phyloP scores from a whole-genome alignment of 2,329 filamentous ascomycete genomes.

The Macrophomina tecta region DNA sequence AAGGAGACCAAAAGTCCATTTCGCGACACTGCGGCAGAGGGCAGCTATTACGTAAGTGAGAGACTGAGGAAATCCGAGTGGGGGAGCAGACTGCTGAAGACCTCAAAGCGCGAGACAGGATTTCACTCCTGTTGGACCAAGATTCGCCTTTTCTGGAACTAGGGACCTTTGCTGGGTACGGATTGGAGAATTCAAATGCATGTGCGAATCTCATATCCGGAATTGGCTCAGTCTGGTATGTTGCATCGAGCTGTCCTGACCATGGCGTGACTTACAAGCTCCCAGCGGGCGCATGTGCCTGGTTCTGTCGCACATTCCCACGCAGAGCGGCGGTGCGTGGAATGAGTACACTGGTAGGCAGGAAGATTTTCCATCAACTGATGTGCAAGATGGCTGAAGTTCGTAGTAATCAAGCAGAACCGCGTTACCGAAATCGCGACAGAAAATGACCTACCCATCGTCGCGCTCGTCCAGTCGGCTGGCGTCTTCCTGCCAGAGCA shows the following conservation, averaged over 20 bases:
- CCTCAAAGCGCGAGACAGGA: constrained; percentile 46
- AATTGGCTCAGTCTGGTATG: constrained; percentile 44
- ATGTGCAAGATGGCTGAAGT: constrained; percentile 8
- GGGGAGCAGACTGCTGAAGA: not conserved
- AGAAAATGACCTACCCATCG: constrained; percentile 50
- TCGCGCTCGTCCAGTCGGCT: constrained; percentile 50
- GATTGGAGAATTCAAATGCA: constrained; percentile 39
- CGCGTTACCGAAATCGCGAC: constrained; percentile 47
- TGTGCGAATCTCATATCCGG: constrained; percentile 47
- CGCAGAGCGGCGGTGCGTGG: constrained; percentile 52
- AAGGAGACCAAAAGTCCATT: constrained; percentile 41
- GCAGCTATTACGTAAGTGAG: constrained; percentile 37
- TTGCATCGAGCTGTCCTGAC: not conserved
- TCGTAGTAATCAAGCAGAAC: constrained; percentile 47
- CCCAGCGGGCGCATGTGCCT: constrained; percentile 44
- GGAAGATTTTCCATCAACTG: too few species aligned
- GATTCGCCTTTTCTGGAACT: constrained; percentile 51
- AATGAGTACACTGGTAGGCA: constrained; percentile 41
- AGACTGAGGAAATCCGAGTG: too few species aligned
- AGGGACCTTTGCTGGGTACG: constrained; percentile 46
- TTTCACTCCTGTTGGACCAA: constrained; percentile 46
- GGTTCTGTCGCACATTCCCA: constrained; percentile 51
- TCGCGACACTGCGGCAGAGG: constrained; percentile 39
- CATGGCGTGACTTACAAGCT: not conserved
- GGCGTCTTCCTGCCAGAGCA: constrained; percentile 53